A percentile compares a stretch with the other conserved stretches of the same genome.
phyloP scores from a whole-genome alignment of 148 eudicot genomes.

The Rhododendron simsii region DNA sequence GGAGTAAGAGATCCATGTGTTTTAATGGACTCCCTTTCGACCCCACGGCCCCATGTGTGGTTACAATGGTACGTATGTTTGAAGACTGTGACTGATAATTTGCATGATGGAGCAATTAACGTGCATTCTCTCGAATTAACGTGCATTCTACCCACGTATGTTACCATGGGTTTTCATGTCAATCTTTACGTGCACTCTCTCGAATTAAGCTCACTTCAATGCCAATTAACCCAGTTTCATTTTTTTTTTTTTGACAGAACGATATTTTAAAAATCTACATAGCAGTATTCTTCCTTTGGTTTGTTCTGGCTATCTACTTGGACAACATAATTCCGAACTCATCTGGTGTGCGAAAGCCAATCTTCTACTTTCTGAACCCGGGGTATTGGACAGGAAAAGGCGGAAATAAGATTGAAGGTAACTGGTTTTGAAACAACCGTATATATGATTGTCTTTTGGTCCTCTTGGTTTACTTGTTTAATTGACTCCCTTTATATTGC shows the following conservation, averaged over 20 bases:
- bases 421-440: background rate
- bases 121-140: no score
- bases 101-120: no score
- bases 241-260: conserved; percentile 27
- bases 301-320: conserved; percentile 73
- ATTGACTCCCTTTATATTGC: background rate
- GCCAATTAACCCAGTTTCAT: background rate
- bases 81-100: background rate
- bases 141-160: background rate
- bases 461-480: background rate
- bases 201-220: background rate
- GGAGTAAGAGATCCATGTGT: conserved; percentile 36
- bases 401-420: conserved; percentile 63
- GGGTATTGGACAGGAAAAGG: conserved; percentile 82
- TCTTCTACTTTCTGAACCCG: conserved; percentile 64
- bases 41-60: conserved; percentile 24
- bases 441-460: background rate
- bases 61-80: conserved; percentile 46
- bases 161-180: background rate
- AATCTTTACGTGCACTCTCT: background rate
- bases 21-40: background rate
- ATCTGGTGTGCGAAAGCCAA: conserved; percentile 72
- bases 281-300: conserved; percentile 37
- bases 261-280: conserved; percentile 47
- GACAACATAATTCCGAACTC: conserved; percentile 77